Percentiles rank a stretch among this genome's conserved stretches.
Evolutionary conservation across 2,329 filamentous ascomycete species (phyloP).

Genomic region (Apiospora malaysiana): DNA sequence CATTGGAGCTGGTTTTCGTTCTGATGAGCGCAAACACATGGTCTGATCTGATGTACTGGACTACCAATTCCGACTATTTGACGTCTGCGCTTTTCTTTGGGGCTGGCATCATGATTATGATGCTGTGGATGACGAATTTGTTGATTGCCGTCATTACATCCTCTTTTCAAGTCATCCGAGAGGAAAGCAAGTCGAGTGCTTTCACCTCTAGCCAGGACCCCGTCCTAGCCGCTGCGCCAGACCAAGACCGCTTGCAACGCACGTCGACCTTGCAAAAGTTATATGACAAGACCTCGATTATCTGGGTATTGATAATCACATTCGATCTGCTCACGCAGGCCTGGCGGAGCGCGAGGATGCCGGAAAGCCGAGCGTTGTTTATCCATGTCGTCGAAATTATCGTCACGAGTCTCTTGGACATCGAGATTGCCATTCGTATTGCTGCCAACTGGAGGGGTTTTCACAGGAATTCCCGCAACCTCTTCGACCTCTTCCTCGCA

Average conservation of each 20-base stretch:
- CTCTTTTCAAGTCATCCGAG: slow-evolving; percentile 96
- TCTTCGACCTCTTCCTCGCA: slow-evolving; percentile 81
- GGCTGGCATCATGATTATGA: slow-evolving; percentile 84
- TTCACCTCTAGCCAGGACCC: slow-evolving; percentile 78
- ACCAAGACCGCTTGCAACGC: slow-evolving; percentile 49
- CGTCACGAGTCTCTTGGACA: slow-evolving; percentile 77
- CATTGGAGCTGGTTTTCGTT: slow-evolving; percentile 92
- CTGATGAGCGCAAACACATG: slow-evolving; percentile 99
- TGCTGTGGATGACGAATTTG: slow-evolving; percentile 95
- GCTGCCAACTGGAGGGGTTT: slow-evolving; percentile 82
- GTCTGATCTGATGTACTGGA: slow-evolving; percentile 91
- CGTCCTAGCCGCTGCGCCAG: slow-evolving; percentile 45
- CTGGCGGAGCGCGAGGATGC: slow-evolving; percentile 79
- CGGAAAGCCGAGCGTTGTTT: slow-evolving; percentile 60
- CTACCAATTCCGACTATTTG: slow-evolving; percentile 89
- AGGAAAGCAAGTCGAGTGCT: slow-evolving; percentile 92
- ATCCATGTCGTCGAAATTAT: slow-evolving; percentile 76
- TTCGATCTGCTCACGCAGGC: slow-evolving; percentile 82
- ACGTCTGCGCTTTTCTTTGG: slow-evolving; percentile 80
- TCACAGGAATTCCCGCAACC: slow-evolving; percentile 73
- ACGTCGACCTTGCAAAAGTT: slow-evolving; percentile 66
- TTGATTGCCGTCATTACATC: slow-evolving; percentile 96
- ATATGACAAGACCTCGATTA: slow-evolving; percentile 74
- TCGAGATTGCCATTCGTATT: slow-evolving; percentile 85
- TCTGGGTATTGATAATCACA: slow-evolving; percentile 84